Evolutionary conservation across 2,329 filamentous ascomycete genomes (phyloP).

Genomic region (Xylariaceae sp.): DNA sequence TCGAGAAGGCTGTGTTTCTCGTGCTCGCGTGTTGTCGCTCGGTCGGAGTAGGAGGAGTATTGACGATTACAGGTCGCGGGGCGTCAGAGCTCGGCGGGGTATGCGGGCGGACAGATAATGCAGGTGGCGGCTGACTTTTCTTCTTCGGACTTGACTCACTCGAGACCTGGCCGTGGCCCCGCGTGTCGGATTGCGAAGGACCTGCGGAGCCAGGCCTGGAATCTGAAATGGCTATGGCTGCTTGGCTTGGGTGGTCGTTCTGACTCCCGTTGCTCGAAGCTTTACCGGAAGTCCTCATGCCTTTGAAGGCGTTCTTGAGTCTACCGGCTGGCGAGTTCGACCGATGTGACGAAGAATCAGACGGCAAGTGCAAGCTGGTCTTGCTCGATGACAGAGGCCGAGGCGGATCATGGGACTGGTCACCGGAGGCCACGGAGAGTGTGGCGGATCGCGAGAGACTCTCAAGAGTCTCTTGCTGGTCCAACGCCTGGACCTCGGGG

Average conservation of each 20-base stretch:
- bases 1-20: conserved; percentile 25
- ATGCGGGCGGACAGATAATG: conserved; percentile 32
- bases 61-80: conserved; percentile 52
- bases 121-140: conserved; percentile 21
- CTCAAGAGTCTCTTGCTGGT: conserved; percentile 27
- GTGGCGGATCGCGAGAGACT: conserved; percentile 34
- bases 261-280: conserved; percentile 40
- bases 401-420: conserved; percentile 30
- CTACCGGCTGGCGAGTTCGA: conserved; percentile 66
- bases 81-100: conserved; percentile 43
- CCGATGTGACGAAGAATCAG: conserved; percentile 45
- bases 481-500: conserved; percentile 38
- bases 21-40: conserved; percentile 32
- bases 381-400: conserved; percentile 29
- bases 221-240: conserved; percentile 17
- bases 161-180: conserved; percentile 20
- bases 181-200: conserved; percentile 18
- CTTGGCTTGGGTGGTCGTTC: conserved; percentile 16
- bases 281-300: conserved; percentile 44
- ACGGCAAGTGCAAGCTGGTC: conserved; percentile 38
- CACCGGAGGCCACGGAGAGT: conserved; percentile 28
- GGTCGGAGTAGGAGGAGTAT: conserved; percentile 61
- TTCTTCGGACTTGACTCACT: conserved; percentile 18
- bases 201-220: conserved; percentile 19
- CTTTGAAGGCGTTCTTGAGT: conserved; percentile 64